Conservation (phyloP, 2,329 filamentous ascomycete species). For the Sarocladiaceae sp. region DNA sequence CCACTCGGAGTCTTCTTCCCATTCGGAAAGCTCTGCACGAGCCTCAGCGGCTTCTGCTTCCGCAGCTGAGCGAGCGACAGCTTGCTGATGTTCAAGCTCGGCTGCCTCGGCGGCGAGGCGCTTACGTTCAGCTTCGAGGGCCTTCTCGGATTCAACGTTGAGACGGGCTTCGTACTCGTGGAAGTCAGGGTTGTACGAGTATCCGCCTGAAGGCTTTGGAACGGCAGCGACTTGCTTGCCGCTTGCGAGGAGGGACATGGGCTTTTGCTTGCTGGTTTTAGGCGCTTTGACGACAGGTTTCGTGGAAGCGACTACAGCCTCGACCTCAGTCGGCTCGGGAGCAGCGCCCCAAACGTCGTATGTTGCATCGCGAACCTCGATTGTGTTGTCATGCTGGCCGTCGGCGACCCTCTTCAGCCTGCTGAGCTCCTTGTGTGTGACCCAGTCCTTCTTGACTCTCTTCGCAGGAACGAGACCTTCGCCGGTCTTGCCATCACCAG, state of each 20-base stretch:
- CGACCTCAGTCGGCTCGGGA: conserved; percentile 50
- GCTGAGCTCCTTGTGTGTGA: conserved; percentile 79
- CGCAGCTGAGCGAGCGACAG: conserved; percentile 65
- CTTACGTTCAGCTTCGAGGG: conserved; percentile 72
- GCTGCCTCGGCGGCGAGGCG: conserved; percentile 64
- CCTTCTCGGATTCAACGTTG: conserved; percentile 70
- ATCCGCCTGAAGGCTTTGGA: conserved; percentile 71
- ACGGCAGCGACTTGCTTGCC: conserved; percentile 79
- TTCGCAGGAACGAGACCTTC: conserved; percentile 74
- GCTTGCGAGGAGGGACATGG: conserved; percentile 76
- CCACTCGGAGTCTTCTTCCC: conserved; percentile 89
- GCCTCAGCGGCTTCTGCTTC: conserved; percentile 71
- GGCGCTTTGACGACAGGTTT: conserved; percentile 52
- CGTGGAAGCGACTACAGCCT: conserved; percentile 32
- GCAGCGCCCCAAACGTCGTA: conserved; percentile 75
- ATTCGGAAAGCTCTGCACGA: conserved; percentile 61
- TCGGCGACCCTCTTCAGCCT: conserved; percentile 77
- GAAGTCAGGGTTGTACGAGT: conserved; percentile 89
- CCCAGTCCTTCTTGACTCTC: conserved; percentile 70
- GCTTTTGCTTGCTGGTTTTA: conserved; percentile 67
- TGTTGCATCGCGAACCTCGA: conserved; percentile 55
- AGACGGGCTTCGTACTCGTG: conserved; percentile 79
- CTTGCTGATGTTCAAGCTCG: conserved; percentile 63
- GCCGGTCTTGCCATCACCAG: conserved; percentile 58
- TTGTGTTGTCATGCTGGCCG: conserved; percentile 54